Evolutionary conservation across 2,329 filamentous ascomycete species (phyloP).

Genomic region (Cordyceps cicadae): DNA sequence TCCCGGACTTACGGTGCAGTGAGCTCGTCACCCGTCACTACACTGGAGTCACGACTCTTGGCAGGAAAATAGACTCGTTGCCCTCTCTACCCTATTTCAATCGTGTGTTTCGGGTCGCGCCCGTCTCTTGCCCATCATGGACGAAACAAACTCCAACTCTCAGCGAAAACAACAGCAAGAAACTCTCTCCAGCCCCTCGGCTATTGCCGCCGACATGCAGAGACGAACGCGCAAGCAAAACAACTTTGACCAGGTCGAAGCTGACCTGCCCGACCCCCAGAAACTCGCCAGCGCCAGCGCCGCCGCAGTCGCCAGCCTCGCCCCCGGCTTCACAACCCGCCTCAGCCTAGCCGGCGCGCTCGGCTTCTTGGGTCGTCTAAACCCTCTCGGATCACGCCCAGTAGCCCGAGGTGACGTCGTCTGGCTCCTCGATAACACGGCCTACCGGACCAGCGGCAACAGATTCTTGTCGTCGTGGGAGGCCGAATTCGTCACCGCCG

Average conservation of each 20-base stretch:
- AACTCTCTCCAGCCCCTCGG: slow-evolving; percentile 2
- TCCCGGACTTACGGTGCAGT: background rate
- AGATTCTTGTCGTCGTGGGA: slow-evolving; percentile 51
- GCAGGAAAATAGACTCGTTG: background rate
- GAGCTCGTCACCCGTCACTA: background rate
- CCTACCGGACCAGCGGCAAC: slow-evolving; percentile 48
- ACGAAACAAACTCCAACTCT: background rate
- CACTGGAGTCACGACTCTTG: background rate
- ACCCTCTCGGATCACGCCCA: slow-evolving; percentile 47
- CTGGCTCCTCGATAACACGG: slow-evolving; percentile 88
- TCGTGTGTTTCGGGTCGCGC: background rate
- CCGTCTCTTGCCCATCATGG: background rate
- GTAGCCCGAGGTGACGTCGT: slow-evolving; percentile 62
- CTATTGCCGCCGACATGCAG: slow-evolving; percentile 17
- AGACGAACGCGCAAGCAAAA: slow-evolving; percentile 25
- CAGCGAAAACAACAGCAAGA: background rate
- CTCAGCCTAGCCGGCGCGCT: slow-evolving; percentile 31
- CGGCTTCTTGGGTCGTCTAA: slow-evolving; percentile 42
- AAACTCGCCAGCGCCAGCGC: slow-evolving; percentile 20
- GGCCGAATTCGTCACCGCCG: slow-evolving; percentile 74
- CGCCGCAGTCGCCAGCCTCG: background rate
- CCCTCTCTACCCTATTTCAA: background rate
- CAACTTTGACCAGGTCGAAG: slow-evolving; percentile 35
- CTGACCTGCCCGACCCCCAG: slow-evolving; percentile 32
- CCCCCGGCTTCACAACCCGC: slow-evolving; percentile 18